Evolutionary conservation across 495 filamentous ascomycete species (phyloP), one percentile per base, ranked within the genome.

Genomic region (Cercophora sp.): DNA sequence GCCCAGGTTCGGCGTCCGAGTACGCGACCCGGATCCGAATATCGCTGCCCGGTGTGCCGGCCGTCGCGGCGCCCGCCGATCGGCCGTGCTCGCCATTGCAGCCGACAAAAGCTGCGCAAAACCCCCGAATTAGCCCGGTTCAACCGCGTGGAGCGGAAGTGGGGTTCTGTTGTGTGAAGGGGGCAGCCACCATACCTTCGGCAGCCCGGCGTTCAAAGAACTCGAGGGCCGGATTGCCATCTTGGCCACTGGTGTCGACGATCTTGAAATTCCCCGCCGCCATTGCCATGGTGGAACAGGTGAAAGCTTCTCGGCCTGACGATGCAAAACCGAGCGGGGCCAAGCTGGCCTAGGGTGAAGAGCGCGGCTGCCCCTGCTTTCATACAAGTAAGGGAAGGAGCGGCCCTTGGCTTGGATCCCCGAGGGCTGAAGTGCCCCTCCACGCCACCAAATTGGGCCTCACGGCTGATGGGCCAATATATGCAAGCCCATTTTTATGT

Each of bases 1-100:
- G 11, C 5, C 46, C 46, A 6, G 46, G 46, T 22, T 49, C 46
- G 32, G 19, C 46, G n/a, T 20, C 29, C 15, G 46, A 35, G 22
- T 36, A 49, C 29, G 29, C 31, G 18, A 49, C 19, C n/a, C 46
- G 46, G 31, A 49, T 6, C 4, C 46, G 46, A 37, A 49, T 49
- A 24, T 49, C 46, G 10, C 29, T 49, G 29, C 15, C 46, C 18
- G 46, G 27, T 4, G 46, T 23, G 46, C 46, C 46, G 16, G 19
- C 27, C 10, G 46, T 49, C 6, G 46, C 29, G 8, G 29, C 13
- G 10, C 46, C 46, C 6, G 46, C 46, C 32, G 46, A 49, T 4
- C 46, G 31, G 19, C 46, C 46, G 31, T 35, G 13, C 10, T 22
- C 15, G 18, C 46, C 46, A 23, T 16, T 20, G 10, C 37, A 22